Base-by-base conservation (phyloP, 1,284 basidiomycete genomes). In the Porogramme epimiltina region DNA sequence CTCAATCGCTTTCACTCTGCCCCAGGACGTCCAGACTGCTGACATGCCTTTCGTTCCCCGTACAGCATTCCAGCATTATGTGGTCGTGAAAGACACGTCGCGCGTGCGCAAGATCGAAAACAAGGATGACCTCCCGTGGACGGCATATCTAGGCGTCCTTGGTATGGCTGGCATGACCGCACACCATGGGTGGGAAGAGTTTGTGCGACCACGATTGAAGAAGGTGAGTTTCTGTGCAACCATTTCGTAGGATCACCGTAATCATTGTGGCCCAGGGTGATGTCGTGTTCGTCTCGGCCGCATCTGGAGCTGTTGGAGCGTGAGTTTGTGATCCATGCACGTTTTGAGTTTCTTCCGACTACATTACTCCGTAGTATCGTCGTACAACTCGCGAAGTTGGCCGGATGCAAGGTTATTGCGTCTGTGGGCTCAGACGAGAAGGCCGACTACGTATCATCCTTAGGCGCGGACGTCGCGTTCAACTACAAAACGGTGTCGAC, bases 401-500 rank as follows among this genome's bases (percentile, higher is more conserved):
- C 79, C 10, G 85, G 84, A 0, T 66, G 83, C 22, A 85, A 84
- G 55, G 86, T 91, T 44, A 84, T 90, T 55, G 87, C 80, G 1
- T 85, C 88, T 1, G 86, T 87, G 0, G 88, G 89, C 1, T 81
- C 83, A 0, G 76, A 81, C 9, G 82, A 85, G 45, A 93, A 91
- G 66, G 80, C 85, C 47, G 65, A 72, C 6, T 85, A 80, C 66
- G 75, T 88, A 60, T 79, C 79, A 56, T 66, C 77, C 28, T 65
- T 88, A 36, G 87, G 87, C 0, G 82, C 81, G 9, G 87, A 91
- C 62, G 76, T 81, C 15, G 82, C 77, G 0, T 81, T 91, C 71
- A 88, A 91, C 69, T 91, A 91, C 72, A 91, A 89, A 70, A 78
- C 71, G 0, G 67, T 67, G 13, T 67, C 67, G 42, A 79, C 78